Conservation (phyloP, 768 basidiomycete genomes). For the Dacryopinax spathularia region DNA sequence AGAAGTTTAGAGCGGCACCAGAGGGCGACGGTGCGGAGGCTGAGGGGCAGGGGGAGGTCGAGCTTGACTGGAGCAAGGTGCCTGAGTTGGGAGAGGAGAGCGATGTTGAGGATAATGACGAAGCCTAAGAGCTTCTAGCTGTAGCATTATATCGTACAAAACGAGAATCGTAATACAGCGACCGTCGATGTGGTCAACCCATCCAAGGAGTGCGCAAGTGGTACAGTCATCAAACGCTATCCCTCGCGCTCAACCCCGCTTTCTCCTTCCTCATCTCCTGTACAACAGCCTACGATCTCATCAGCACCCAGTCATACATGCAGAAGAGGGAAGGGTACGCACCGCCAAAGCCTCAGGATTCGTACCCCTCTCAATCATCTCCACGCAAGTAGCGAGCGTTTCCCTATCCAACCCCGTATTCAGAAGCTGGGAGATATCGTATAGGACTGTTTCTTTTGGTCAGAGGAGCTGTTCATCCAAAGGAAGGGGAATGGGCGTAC, state of each 20-base stretch:
- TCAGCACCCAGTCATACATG: not conserved
- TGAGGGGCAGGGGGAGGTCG: not conserved
- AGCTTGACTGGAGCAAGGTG: not conserved
- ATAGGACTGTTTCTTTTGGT: constrained; percentile 40
- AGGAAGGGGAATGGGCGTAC: constrained; percentile 22
- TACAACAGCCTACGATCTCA: constrained; percentile 50
- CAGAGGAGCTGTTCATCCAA: constrained; percentile 9
- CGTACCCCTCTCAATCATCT: constrained; percentile 83
- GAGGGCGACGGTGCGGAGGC: too few relatives aligned
- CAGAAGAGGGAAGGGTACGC: constrained; percentile 19
- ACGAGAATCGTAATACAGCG: too few relatives aligned
- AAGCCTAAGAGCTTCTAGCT: too few relatives aligned
- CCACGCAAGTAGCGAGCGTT: constrained; percentile 79
- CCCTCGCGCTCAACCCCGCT: constrained; percentile 24
- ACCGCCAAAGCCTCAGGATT: constrained; percentile 89
- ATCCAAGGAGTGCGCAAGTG: too few relatives aligned
- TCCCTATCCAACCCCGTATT: constrained; percentile 82
- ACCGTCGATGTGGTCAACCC: too few relatives aligned
- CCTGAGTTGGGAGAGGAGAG: not conserved
- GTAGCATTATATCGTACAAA: too few relatives aligned
- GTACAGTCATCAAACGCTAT: not conserved
- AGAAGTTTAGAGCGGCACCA: not conserved
- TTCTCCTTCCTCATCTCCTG: constrained; percentile 70
- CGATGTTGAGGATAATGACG: not conserved
- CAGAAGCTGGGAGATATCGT: constrained; percentile 76